Evolutionary conservation across 1,284 basidiomycete genomes (phyloP), one percentile per base, ranked within the genome.

Genomic region (Sporisorium iseilematis-ciliati): DNA sequence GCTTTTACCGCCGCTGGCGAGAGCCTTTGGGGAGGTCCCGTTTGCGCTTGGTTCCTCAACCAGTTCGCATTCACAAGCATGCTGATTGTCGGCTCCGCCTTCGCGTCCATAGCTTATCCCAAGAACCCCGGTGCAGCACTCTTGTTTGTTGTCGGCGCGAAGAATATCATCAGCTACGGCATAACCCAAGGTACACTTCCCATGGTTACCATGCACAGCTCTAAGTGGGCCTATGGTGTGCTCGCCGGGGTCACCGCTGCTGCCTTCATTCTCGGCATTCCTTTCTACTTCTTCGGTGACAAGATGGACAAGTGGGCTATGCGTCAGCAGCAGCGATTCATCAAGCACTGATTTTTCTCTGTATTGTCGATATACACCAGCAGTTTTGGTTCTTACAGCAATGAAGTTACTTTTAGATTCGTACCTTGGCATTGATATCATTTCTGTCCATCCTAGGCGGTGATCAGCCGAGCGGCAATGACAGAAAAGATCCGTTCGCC

Each of bases 121-220:
- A 52, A 52, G 50, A 52, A 52, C 8, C 50, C 50, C 11, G 50
- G 50, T 38, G 50, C 50, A 7, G 50, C 50, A 5, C 50, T 52
- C 0, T 35, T 52, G 33, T 35, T 52, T 16, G 50, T 52, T 12
- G 50, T 52, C 3, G 50, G 50, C 33, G 50, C 50, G 33, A 52
- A 52, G 50, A 52, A 52, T 35, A 38, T 52, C 50, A 41, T 52
- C 50, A 52, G 50, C 50, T 52, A 52, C 50, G 50, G 50, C 35
- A 52, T 52, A 33, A 52, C 50, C 11, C 50, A 52, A 35, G 50
- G 50, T 7, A 52, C 50, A 10, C 50, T 52, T 11, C 50, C 50
- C 11, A 52, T 52, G 50, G 50, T 52, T 3, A 40, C 35, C 4
- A 35, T 12, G 50, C 50, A 52, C 35, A 52, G 21, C 20, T 40